Percentiles rank a stretch among this genome's conserved stretches.
Evolutionary conservation across 2,329 filamentous ascomycete species (phyloP).

Genomic region (Penicillium sp.): DNA sequence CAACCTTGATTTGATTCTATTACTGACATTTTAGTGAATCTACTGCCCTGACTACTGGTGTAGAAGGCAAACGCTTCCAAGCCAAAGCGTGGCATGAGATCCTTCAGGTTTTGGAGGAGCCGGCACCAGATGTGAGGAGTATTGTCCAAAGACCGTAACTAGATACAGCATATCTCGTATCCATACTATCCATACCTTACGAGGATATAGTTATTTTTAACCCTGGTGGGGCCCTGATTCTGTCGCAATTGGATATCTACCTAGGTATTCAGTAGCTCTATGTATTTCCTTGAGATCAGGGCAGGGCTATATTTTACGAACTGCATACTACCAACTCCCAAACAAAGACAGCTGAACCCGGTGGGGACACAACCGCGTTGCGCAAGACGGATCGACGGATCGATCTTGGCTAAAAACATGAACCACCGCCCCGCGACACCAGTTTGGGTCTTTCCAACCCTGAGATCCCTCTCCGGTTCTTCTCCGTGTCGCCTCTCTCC

Average conservation of each 20-base stretch:
- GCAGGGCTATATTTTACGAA: too few species aligned
- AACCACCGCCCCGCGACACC: constrained; percentile 25
- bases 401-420: constrained; percentile 11
- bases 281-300: too few species aligned
- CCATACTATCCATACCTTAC: constrained; percentile 1
- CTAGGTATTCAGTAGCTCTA: too few species aligned
- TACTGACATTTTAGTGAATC: constrained; percentile 31
- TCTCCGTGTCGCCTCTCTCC: background rate
- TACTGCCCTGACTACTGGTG: constrained; percentile 28
- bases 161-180: constrained; percentile 5
- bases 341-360: background rate
- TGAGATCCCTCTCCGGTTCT: constrained; percentile 1
- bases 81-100: constrained; percentile 42
- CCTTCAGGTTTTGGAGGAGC: constrained; percentile 27
- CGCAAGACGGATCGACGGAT: background rate
- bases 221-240: background rate
- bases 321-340: background rate
- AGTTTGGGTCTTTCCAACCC: constrained; percentile 12
- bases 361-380: background rate
- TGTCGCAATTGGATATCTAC: background rate
- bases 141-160: background rate
- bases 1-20: too few species aligned
- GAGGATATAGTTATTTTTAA: background rate
- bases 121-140: constrained; percentile 20
- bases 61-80: constrained; percentile 34